Percentiles rank a stretch among this genome's conserved stretches.
Evolutionary conservation across 345 rosid genomes (phyloP).

Genomic region (Trapa incisa): DNA sequence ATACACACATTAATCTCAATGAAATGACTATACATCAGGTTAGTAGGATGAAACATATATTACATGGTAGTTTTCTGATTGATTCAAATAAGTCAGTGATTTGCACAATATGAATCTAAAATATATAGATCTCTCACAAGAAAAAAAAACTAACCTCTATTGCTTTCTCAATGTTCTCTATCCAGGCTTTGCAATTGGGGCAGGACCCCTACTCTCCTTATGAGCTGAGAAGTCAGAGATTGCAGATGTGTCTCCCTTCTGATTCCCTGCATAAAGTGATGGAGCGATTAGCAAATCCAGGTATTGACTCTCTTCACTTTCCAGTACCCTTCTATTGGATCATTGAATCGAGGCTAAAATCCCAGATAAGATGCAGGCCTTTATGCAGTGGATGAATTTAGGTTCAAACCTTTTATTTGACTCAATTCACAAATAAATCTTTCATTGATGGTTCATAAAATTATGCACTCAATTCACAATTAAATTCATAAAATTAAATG

Average conservation of each 20-base stretch:
- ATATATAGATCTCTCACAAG: neutral
- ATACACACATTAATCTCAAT: constrained; percentile 80
- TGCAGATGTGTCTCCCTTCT: constrained; percentile 72
- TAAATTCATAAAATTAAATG: no score
- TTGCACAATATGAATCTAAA: neutral
- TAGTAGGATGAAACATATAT: neutral
- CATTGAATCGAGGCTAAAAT: no score
- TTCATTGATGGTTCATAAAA: no score
- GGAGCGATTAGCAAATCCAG: constrained; percentile 60
- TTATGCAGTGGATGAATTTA: no score
- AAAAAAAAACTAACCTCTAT: neutral
- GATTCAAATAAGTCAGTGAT: neutral
- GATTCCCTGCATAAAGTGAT: constrained; percentile 60
- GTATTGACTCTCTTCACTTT: constrained; percentile 13
- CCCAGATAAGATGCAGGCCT: no score
- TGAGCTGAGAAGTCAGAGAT: constrained; percentile 45
- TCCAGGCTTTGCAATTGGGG: constrained; percentile 61
- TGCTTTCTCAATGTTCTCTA: neutral
- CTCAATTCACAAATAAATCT: no score
- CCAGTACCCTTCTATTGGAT: neutral
- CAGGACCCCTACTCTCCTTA: constrained; percentile 41
- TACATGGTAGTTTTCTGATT: neutral
- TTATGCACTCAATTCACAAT: no score
- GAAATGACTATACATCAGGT: constrained; percentile 92
- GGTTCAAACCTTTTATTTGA: no score